These are phyloP conservation scores for Cymbopogon flexuosus DNA, from an alignment of 202 grass and related monocot genomes.

Conservation along the genomic window DNA sequence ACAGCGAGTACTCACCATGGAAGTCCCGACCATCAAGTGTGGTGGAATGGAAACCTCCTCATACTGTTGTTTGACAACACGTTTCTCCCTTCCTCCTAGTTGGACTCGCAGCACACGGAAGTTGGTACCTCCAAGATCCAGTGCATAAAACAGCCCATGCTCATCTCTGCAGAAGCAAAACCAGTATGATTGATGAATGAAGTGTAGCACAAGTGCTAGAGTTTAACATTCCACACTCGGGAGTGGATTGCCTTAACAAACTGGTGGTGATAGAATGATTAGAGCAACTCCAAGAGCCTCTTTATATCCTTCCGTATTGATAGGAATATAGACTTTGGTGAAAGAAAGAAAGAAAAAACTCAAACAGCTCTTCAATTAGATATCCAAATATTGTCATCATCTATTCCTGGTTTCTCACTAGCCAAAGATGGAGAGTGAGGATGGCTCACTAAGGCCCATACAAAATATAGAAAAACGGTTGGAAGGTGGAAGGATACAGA, in stretches of 20 bases:
- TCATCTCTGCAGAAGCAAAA: conserved; percentile 45
- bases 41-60: conserved; percentile 65
- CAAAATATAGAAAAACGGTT: neutral
- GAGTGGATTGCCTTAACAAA: neutral
- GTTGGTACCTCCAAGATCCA: conserved; percentile 94
- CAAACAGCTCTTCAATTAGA: neutral
- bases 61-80: conserved; percentile 50
- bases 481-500: neutral
- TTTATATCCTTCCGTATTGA: neutral
- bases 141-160: conserved; percentile 66
- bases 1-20: conserved; percentile 37
- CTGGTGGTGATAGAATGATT: neutral
- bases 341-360: neutral
- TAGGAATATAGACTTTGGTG: neutral
- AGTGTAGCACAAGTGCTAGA: neutral
- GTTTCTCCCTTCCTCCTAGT: conserved; percentile 61
- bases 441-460: too few relatives aligned
- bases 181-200: neutral
- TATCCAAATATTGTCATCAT: neutral
- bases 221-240: neutral
- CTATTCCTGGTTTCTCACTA: neutral
- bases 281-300: neutral
- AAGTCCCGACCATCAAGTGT: conserved; percentile 69
- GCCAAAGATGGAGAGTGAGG: neutral
- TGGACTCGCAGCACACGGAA: conserved; percentile 79